Base-by-base conservation (phyloP, 805 yeast genomes). In the Metschnikowia dekortorum region DNA sequence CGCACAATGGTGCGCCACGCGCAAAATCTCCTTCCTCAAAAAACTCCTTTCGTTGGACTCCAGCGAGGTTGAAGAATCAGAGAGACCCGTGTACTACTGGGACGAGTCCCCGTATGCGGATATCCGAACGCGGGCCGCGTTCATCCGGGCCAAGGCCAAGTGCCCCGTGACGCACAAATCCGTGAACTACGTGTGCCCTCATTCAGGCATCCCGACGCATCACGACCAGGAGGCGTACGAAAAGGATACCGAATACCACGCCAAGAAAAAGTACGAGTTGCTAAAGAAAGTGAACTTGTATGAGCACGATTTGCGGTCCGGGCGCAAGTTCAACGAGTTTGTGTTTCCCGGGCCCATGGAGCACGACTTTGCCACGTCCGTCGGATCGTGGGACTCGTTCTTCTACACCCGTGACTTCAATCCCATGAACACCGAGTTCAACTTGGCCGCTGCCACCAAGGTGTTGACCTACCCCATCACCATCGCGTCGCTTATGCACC, bases 341-440 rank as follows among this genome's bases (percentile, higher is more conserved):
- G 94, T 89, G 60, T 90, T 94, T 71, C 98, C 99, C 6, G 83
- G 81, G 4, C 78, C 75, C 13, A 95, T 87, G 67, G 87, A 84
- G 47, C 75, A 74, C 46, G 97, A 91, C 63, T 83, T 84, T 53
- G 70, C 78, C 53, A 82, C 90, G 53, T 90, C 89, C 64, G 80
- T 89, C 64, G 75, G 83, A 44, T 84, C 80, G 66, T 94, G 99
- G 99, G 98, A 94, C 68, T 75, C 94, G 8, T 92, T 82, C 62
- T 85, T 94, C 64, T 94, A 92, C 68, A 92, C 98, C 0, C 80
- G 99, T 66, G 86, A 86, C 60, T 94, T 89, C 66, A 85, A 83
- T 61, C 92, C 97, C 5, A 92, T 94, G 98, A 96, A 94, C 68
- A 87, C 96, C 4, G 97, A 91, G 68, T 92, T 89, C 73, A 95